Base-by-base conservation (phyloP, 495 filamentous ascomycete species). In the Astrothelium subdiscretum region DNA sequence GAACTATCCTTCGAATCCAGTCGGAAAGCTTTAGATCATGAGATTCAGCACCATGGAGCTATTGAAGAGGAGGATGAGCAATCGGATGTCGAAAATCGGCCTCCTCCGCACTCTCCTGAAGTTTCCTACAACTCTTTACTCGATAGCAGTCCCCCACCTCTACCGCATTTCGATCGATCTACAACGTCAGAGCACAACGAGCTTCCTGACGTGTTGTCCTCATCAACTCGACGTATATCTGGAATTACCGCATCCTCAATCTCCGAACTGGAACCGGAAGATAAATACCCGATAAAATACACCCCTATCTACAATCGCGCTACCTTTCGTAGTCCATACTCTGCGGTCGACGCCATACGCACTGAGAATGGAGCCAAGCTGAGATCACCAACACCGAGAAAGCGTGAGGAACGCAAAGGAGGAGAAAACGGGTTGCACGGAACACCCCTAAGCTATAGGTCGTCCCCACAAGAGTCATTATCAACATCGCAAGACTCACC, bases 311-410 rank as follows among this genome's bases (percentile, higher is more conserved):
- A 69, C 61, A 65, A 73, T 26, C 71, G 76, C 5, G 70, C 78
- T 0, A 76, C 75, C 10, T 87, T 87, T 64, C 79, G 85, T 54
- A 89, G 48, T 29, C 48, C 48, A 12, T 10, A 27, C 8, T 27
- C 48, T 29, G 48, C 48, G 0, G 48, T 54, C 11, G 48, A 54
- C 20, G 48, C 24, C 24, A 54, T 54, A 15, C 24, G 48, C 48
- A 29, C 6, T 29, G 48, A 29, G 29, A 54, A 8, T 29, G 6
- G 48, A 8, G 24, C 22, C 8, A 54, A 54, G 5, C 11, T 27
- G 11, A 11, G 24, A 24, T 54, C 48, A 29, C 22, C 48, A 8
- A 54, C 8, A 20, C 1, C 0, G 29, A 54, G 2, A 20, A 26
- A 15, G 24, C 48, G 48, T 6, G 48, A 54, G 15, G 48, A 54